These are phyloP conservation scores for Pseudopithomyces maydicus DNA, from an alignment of 2,329 filamentous ascomycete genomes.

Conservation along the genomic window DNA sequence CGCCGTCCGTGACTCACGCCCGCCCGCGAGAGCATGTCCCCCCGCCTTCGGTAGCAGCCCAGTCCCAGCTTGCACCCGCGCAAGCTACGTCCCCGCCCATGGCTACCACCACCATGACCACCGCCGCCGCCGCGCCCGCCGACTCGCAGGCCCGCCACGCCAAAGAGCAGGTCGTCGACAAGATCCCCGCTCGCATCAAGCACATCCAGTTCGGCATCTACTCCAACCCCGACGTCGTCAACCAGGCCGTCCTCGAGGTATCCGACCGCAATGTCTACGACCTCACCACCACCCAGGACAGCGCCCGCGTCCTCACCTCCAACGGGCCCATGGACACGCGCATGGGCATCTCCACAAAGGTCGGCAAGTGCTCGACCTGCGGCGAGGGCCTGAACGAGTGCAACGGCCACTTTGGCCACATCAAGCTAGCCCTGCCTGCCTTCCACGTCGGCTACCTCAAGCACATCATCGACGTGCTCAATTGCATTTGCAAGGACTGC, in stretches of 20 bases:
- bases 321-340: constrained; percentile 88
- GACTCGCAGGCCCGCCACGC: constrained; percentile 38
- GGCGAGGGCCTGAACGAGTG: constrained; percentile 80
- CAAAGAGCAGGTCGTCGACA: constrained; percentile 90
- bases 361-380: constrained; percentile 79
- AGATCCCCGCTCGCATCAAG: constrained; percentile 87
- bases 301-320: constrained; percentile 70
- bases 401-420: constrained; percentile 94
- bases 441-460: constrained; percentile 97
- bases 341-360: constrained; percentile 88
- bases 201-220: constrained; percentile 94
- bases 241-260: constrained; percentile 91
- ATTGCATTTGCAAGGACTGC: constrained; percentile 95
- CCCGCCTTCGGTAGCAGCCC: not conserved
- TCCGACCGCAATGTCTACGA: constrained; percentile 95
- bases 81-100: constrained; percentile 1
- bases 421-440: constrained; percentile 85
- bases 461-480: constrained; percentile 87
- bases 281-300: constrained; percentile 66
- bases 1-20: constrained; percentile 1
- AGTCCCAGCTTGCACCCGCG: not conserved
- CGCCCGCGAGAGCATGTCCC: constrained; percentile 3
- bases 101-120: constrained; percentile 11
- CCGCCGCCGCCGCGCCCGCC: constrained; percentile 6
- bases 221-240: constrained; percentile 92